Evolutionary conservation across 306 rosid genomes (phyloP).

Genomic region (Pterocarpus macrocarpus): DNA sequence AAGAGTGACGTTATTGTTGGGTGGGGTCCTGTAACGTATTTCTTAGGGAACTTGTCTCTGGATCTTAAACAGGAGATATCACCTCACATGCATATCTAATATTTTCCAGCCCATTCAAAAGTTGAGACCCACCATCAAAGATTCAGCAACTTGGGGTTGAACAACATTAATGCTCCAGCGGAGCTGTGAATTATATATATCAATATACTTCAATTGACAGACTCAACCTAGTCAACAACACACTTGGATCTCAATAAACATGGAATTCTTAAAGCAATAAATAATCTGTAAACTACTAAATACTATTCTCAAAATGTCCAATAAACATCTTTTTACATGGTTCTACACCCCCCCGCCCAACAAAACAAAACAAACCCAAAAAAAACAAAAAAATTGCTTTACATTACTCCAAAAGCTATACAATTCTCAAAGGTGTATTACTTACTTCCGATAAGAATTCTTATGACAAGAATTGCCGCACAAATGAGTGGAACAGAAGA

Average conservation of each 20-base stretch:
- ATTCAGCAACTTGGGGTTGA: neutral
- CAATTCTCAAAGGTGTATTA: constrained; percentile 1
- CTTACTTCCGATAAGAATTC: constrained; percentile 9
- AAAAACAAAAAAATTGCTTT: constrained; percentile 20
- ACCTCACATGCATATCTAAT: neutral
- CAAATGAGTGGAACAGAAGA: constrained; percentile 34
- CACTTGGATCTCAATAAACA: neutral
- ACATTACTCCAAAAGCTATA: neutral
- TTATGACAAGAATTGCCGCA: constrained; percentile 40
- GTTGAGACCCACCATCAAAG: neutral
- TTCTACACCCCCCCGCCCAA: neutral
- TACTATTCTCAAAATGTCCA: neutral
- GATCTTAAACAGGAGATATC: neutral
- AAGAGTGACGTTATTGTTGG: neutral
- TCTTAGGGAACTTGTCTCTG: neutral
- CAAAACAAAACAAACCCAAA: neutral
- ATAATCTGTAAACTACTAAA: constrained; percentile 11
- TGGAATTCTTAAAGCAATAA: neutral
- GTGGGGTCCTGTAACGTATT: neutral
- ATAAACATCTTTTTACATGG: neutral
- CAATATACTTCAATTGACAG: neutral
- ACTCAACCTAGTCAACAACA: constrained; percentile 11
- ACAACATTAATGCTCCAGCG: neutral
- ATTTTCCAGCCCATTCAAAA: constrained; percentile 6
- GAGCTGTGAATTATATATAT: neutral